A percentile compares a stretch with the other conserved stretches of the same genome.
These are phyloP conservation scores for Rhamnella rubrinervis DNA, from an alignment of 331 rosid species.

Conservation along the genomic window DNA sequence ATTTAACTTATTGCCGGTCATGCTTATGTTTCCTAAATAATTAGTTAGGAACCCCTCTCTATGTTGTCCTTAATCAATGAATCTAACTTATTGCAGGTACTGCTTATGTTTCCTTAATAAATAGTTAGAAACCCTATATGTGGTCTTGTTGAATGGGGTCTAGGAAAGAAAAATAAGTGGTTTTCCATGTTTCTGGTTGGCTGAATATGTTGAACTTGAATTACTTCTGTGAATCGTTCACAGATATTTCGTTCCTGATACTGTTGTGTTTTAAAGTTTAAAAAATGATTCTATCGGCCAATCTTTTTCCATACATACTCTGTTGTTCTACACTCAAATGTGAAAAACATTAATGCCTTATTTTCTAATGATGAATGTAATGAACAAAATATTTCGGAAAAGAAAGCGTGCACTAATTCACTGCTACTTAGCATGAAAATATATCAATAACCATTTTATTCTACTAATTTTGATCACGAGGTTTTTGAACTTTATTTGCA, in stretches of 20 bases:
- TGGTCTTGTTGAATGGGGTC: background rate
- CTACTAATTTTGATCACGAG: background rate
- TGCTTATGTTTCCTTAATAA: too few species aligned
- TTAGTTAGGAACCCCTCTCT: background rate
- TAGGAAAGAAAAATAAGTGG: too few species aligned
- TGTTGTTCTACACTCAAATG: background rate
- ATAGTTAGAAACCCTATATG: background rate
- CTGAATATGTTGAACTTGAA: background rate
- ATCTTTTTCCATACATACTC: background rate
- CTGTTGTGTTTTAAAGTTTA: background rate
- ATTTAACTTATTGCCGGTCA: background rate
- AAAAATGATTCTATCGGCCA: background rate
- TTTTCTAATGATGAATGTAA: slow-evolving; percentile 4
- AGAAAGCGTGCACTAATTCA: background rate
- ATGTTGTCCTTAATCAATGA: too few species aligned
- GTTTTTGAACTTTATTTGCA: slow-evolving; percentile 38
- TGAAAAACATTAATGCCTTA: background rate
- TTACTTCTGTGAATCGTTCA: background rate
- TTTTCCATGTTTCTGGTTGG: background rate
- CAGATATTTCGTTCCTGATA: background rate
- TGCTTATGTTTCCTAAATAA: background rate
- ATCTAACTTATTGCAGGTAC: background rate
- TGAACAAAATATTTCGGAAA: slow-evolving; percentile 1
- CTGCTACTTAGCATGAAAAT: background rate
- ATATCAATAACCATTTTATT: background rate